Conservation (phyloP, 176 grass and related monocot species). For the Alloteropsis semialata region DNA sequence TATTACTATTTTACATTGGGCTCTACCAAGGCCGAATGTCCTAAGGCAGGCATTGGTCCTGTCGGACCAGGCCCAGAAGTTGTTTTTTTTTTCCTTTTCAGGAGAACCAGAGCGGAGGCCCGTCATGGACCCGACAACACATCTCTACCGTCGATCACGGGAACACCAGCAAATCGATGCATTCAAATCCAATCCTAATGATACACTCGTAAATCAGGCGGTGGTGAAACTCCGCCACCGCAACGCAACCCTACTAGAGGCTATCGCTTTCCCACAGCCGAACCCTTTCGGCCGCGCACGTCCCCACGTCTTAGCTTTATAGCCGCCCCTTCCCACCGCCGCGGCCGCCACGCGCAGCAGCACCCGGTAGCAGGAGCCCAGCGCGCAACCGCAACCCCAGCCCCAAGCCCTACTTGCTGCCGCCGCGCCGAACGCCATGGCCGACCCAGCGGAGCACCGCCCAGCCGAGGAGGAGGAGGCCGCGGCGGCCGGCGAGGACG, state of each 20-base stretch:
- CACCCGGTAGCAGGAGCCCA: not conserved
- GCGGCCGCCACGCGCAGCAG: constrained; percentile 32
- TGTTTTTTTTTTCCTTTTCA: no score
- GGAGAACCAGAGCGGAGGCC: no score
- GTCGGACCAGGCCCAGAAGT: not conserved
- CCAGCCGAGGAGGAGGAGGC: constrained; percentile 42
- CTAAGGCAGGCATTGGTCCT: no score
- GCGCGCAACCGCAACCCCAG: not conserved
- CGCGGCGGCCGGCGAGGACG: constrained; percentile 63
- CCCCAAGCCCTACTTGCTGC: not conserved
- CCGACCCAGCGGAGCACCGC: constrained; percentile 52
- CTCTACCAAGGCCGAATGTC: no score
- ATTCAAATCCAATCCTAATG: not conserved
- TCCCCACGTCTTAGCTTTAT: constrained; percentile 15
- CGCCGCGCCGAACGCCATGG: constrained; percentile 34
- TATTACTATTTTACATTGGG: no score
- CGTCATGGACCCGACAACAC: not conserved
- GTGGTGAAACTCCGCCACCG: not conserved
- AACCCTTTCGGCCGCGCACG: constrained; percentile 39
- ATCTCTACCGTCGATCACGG: not conserved
- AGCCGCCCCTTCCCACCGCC: constrained; percentile 1
- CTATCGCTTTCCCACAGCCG: constrained; percentile 17
- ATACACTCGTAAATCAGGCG: not conserved
- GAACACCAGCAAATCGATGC: not conserved
- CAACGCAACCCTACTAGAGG: constrained; percentile 23